Base-by-base conservation (phyloP, 306 rosid genomes). In the Castanea crenata region DNA sequence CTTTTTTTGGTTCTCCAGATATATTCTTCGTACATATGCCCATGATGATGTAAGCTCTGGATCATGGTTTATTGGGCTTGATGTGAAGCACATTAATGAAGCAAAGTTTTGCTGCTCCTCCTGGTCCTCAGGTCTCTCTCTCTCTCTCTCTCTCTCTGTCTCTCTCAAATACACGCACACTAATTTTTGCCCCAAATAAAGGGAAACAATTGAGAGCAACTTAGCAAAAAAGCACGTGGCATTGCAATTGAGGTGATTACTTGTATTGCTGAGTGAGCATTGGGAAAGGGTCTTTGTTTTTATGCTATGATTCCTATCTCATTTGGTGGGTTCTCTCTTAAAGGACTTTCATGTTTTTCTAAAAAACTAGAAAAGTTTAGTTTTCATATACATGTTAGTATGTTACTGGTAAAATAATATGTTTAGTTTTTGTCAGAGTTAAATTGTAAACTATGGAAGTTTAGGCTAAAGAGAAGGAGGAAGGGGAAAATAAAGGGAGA, bases 31-130 rank as follows among this genome's bases (percentile, higher is more conserved):
- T 77, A 82, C 89, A 55, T 90, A 88, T 83, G 91, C 94, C 64
- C 91, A 88, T 5, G 94, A 90, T 69, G 94, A 90, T 85, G 76
- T 88, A 71, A 90, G 90, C 76, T 77, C 84, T 10, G 97, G 94
- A 74, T 90, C 97, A 49, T 89, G 94, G 97, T 92, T 91, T 86
- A 85, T 91, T 81, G 97, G 94, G 67, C 85, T 91, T 64, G 92
- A 90, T 25, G 92, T 88, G 77, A 74, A 76, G 74, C 89, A 89
- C 84, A 27, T 85, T 11, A 84, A 87, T 79, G 91, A 91, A 73
- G 49, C 41, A 23, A 88, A 84, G 81, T 87, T 92, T 77, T 92
- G 94, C 89, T 90, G 94, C 88, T 84, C 88, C 76, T 73, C 92
- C 34, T 83, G 83, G 87, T 72, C 86, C 25, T 11, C 87, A 86